Evolutionary conservation across 1,139 yeast genomes (phyloP).

Genomic region (Debaryomyces psychrophilus): DNA sequence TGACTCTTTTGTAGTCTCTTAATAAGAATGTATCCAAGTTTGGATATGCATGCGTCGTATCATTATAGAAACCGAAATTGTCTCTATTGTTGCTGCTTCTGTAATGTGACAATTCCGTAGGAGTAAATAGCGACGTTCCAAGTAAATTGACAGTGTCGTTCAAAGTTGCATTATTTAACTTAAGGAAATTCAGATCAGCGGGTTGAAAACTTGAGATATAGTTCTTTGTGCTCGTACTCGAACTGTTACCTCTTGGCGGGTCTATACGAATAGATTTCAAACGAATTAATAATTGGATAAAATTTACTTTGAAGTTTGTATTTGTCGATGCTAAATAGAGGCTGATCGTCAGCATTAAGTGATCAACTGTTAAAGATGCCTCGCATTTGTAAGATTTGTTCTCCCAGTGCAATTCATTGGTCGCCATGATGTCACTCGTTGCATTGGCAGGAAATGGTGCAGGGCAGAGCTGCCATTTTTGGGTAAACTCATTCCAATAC

Average conservation of each 20-base stretch:
- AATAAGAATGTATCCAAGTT: constrained; percentile 48
- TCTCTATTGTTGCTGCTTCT: constrained; percentile 6
- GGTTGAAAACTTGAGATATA: background rate
- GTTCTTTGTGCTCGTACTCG: background rate
- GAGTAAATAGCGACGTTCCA: constrained; percentile 30
- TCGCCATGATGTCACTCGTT: constrained; percentile 20
- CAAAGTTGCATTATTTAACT: constrained; percentile 35
- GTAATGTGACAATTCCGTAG: constrained; percentile 22
- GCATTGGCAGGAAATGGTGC: constrained; percentile 40
- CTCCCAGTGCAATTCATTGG: constrained; percentile 32
- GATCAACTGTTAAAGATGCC: constrained; percentile 43
- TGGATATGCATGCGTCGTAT: constrained; percentile 36
- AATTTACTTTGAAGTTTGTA: constrained; percentile 56
- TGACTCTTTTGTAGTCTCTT: constrained; percentile 41
- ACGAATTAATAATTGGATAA: constrained; percentile 56
- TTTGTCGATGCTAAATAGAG: constrained; percentile 51
- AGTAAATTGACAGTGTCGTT: constrained; percentile 26
- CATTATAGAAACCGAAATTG: constrained; percentile 23
- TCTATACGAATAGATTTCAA: constrained; percentile 30
- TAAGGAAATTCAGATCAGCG: background rate
- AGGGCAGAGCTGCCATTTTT: constrained; percentile 75
- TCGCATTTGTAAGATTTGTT: constrained; percentile 40
- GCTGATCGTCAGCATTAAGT: constrained; percentile 39
- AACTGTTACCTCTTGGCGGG: background rate
- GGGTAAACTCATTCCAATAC: constrained; percentile 59